phyloP scores from a whole-genome alignment of 805 yeast species.

The Candida odintsovae region DNA sequence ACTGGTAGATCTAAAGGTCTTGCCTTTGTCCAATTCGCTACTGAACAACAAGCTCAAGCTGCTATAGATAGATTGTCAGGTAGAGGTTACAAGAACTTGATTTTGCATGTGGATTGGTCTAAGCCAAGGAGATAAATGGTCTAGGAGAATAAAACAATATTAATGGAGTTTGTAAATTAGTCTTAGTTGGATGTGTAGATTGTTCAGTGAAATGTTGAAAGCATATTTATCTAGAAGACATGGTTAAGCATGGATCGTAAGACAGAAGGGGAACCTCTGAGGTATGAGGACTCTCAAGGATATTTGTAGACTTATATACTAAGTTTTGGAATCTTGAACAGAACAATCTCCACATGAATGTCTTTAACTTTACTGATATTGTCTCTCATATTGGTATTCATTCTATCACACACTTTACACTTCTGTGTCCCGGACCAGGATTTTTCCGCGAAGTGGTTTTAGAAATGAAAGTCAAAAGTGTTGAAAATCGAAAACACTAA shows the following conservation, averaged over 20 bases:
- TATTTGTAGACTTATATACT: too few relatives aligned
- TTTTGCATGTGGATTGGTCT: conserved; percentile 61
- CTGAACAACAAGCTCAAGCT: conserved; percentile 61
- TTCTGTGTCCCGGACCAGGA: not conserved
- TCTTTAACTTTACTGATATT: too few relatives aligned
- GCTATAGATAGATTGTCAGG: conserved; percentile 80
- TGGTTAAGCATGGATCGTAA: too few relatives aligned
- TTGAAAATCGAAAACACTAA: not conserved
- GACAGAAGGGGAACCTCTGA: too few relatives aligned
- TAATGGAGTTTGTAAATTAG: not conserved
- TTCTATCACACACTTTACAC: not conserved
- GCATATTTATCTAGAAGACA: not conserved
- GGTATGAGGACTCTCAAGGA: too few relatives aligned
- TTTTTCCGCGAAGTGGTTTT: not conserved
- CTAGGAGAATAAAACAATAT: not conserved
- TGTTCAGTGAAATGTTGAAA: not conserved
- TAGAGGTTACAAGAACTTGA: conserved; percentile 87
- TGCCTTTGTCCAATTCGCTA: conserved; percentile 83
- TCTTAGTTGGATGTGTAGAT: not conserved
- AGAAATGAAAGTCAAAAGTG: not conserved
- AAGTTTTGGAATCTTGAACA: too few relatives aligned
- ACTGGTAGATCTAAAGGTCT: conserved; percentile 94
- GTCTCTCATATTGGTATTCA: too few relatives aligned
- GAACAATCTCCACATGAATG: too few relatives aligned
- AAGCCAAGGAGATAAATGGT: conserved; percentile 24